Conservation (phyloP, 192 early-diverging fungal genomes). For the Spinellus fusiger region DNA sequence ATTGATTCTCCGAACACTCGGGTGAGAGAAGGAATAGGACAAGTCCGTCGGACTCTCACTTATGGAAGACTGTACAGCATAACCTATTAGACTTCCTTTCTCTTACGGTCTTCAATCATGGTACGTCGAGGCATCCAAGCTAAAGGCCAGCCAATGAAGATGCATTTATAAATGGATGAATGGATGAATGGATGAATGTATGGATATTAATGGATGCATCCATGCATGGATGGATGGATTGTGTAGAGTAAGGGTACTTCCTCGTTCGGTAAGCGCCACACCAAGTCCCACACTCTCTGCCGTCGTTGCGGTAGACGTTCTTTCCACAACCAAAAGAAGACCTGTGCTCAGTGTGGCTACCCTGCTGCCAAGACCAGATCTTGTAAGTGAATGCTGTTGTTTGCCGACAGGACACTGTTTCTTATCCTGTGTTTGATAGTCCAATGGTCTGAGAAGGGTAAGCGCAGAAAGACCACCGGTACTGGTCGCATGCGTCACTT, state of each 20-base stretch:
- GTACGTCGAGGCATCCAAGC: not conserved
- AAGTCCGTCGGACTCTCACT: not conserved
- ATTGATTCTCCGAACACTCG: not conserved
- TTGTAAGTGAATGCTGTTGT: slow-evolving; percentile 48
- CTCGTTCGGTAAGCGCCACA: slow-evolving; percentile 99
- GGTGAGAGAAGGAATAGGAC: not conserved
- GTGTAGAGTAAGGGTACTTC: slow-evolving; percentile 94
- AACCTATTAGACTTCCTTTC: not conserved
- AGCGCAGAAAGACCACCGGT: slow-evolving; percentile 98
- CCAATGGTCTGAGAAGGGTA: slow-evolving; percentile 95
- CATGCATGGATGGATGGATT: not conserved
- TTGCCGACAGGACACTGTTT: not conserved
- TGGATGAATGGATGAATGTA: slow-evolving; percentile 8
- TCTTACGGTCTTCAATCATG: not conserved
- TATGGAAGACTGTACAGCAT: not conserved
- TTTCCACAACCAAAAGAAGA: slow-evolving; percentile 99
- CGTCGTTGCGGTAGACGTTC: slow-evolving; percentile 92
- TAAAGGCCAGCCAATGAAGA: not conserved
- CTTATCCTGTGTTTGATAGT: slow-evolving; percentile 37
- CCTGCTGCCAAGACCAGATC: slow-evolving; percentile 95
- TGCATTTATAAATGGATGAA: not conserved
- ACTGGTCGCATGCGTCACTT: slow-evolving; percentile 97
- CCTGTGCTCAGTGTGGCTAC: slow-evolving; percentile 98
- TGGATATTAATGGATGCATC: not conserved
- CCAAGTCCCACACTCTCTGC: slow-evolving; percentile 99